Base-by-base conservation (phyloP, 2,329 filamentous ascomycete genomes). In the Fusarium domesticum region DNA sequence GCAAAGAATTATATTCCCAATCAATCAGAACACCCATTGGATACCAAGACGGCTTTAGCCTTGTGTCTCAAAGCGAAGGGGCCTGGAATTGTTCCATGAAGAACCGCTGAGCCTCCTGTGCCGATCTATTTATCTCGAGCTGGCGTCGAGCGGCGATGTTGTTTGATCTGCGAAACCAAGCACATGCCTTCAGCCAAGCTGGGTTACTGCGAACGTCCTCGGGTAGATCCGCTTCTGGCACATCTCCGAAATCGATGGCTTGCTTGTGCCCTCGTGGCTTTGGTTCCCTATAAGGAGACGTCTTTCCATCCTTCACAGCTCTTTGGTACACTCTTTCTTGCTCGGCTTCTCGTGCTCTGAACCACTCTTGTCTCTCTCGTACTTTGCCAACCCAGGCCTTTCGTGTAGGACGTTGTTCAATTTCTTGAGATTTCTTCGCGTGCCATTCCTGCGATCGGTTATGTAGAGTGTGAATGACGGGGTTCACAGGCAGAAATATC, bases 371-470 rank as follows among this genome's bases (percentile, higher is more conserved):
- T 10, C 73, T 67, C 36, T 66, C 58, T 0, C 64, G 59, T 0
- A 68, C 71, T 45, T 69, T 70, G 16, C 78, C 76, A 36, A 78
- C 74, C 51, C 74, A 75, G 5, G 59, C 63, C 51, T 83, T 83
- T 15, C 75, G 68, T 3, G 65, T 67, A 5, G 71, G 72, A 2
- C 79, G 73, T 2, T 59, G 60, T 31, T 63, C 55, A 20, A 83
- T 80, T 45, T 83, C 78, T 1, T 59, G 55, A 25, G 70, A 65
- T 47, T 81, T 83, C 14, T 62, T 58, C 12, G 54, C 58, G 38
- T 71, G 64, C 77, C 77, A 81, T 15, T 64, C 61, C 4, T 69
- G 55, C 0, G 73, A 68, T 35, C 68, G 68, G 2, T 63, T 63
- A 35, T 72, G 68, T 1, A 67, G 68, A 62, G 70, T 74, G 39